Base-by-base conservation (phyloP, 495 filamentous ascomycete genomes). In the Cetradonia linearis region DNA sequence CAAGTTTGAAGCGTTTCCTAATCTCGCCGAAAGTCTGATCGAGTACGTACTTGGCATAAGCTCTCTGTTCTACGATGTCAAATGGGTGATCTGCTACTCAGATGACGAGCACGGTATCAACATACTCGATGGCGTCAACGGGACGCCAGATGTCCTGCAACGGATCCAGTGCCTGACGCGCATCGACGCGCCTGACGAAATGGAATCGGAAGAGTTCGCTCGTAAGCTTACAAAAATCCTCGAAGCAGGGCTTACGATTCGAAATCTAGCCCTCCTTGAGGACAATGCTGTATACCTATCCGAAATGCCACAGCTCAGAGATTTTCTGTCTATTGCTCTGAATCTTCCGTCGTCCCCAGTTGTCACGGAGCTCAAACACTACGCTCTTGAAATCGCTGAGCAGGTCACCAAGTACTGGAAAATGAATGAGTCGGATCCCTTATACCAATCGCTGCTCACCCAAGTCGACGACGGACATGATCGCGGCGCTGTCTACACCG, bases 341-440 rank as follows among this genome's bases (percentile, higher is more conserved):
- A 86, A 86, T 60, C 78, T 95, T 2, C 93, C 94, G 1, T 75
- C 83, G 10, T 77, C 86, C 57, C 78, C 87, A n/a, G 76, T 81
- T 47, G 76, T 89, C 14, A 83, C 89, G 20, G 94, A 99, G 70
- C 74, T 97, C 52, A 91, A 91, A 70, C 90, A 95, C 65, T 90
- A 91, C 62, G 88, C 88, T 8, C 80, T 97, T 2, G 94, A 99
- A 64, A 94, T 92, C 61, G 89, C 91, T 6, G 93, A 97, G 71
- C 87, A 92, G 65, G 78, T 96, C 25, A 90, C 90, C 8, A 88
- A 83, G 46, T 92, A 83, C 71, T 81, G 93, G 70, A 70, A 73
- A 3, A 80, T 95, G 72, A 62, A 74, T 70, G 62, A 74, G 4
- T 66, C 71, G 47, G 70, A 76, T 44, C 79, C 83, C 65, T 77